Evolutionary conservation across 441 rosid genomes (phyloP).

Genomic region (Pelargonium citronellum): DNA sequence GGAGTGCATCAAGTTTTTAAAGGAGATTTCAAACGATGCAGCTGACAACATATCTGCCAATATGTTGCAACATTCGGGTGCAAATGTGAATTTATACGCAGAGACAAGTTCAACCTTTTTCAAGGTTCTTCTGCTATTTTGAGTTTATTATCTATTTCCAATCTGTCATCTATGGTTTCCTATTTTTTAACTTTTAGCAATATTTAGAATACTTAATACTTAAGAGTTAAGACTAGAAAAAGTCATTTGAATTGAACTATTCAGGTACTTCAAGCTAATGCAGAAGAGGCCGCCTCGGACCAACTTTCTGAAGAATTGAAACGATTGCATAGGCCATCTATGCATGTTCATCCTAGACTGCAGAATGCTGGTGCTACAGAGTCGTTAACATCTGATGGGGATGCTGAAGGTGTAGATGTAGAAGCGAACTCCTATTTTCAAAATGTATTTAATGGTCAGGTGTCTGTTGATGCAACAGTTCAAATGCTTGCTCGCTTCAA

Average conservation of each 20-base stretch:
- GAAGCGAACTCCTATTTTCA: slow-evolving; percentile 98
- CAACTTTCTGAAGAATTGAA: slow-evolving; percentile 74
- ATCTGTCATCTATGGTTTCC: not conserved
- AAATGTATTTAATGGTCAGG: slow-evolving; percentile 82
- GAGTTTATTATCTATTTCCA: not conserved
- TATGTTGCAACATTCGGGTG: slow-evolving; percentile 56
- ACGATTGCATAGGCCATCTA: slow-evolving; percentile 44
- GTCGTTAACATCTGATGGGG: slow-evolving; percentile 62
- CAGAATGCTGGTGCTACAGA: slow-evolving; percentile 74
- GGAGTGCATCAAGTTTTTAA: slow-evolving; percentile 88
- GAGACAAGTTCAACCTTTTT: slow-evolving; percentile 56
- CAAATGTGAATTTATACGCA: slow-evolving; percentile 51
- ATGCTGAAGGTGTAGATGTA: slow-evolving; percentile 75
- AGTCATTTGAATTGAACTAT: not conserved
- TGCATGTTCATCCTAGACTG: slow-evolving; percentile 52
- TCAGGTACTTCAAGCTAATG: slow-evolving; percentile 72
- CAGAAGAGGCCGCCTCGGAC: slow-evolving; percentile 27
- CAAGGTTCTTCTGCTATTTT: slow-evolving; percentile 46
- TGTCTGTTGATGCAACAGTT: slow-evolving; percentile 86
- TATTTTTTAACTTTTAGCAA: not conserved
- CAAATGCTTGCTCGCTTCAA: slow-evolving; percentile 93
- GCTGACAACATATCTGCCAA: slow-evolving; percentile 60
- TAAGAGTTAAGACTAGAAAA: too few species aligned
- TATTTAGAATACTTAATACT: too few species aligned
- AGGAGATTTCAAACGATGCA: slow-evolving; percentile 64